Conservation (phyloP, 257 asterid species). For the Nicotiana knightiana region DNA sequence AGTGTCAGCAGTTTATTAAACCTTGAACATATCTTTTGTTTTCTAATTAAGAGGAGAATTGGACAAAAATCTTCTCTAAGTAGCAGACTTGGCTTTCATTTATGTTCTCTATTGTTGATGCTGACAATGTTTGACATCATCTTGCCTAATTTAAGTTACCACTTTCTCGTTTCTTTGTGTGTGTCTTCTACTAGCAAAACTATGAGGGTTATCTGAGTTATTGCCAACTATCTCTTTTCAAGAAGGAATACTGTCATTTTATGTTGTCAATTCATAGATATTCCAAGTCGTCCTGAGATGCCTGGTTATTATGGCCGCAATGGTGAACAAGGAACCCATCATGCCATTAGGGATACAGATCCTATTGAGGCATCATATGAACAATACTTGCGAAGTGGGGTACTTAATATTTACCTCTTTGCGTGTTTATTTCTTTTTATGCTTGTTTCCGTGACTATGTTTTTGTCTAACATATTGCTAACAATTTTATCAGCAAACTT, state of each 20-base stretch:
- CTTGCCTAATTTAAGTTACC: neutral
- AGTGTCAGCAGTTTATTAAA: neutral
- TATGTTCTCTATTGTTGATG: neutral
- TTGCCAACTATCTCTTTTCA: neutral
- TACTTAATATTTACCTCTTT: constrained; percentile 14
- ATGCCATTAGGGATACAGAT: constrained; percentile 49
- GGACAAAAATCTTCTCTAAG: neutral
- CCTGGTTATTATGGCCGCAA: constrained; percentile 36
- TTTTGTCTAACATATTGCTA: constrained; percentile 11
- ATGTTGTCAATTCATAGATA: constrained; percentile 28
- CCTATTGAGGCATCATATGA: constrained; percentile 81
- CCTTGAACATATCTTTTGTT: neutral
- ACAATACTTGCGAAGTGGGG: constrained; percentile 67
- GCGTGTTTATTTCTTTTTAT: constrained; percentile 2
- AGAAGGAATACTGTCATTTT: constrained; percentile 3
- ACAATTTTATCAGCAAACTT: constrained; percentile 36
- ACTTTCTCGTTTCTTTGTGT: neutral
- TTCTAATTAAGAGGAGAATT: neutral
- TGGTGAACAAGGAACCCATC: constrained; percentile 45
- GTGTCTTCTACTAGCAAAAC: constrained; percentile 10
- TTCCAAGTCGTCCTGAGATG: constrained; percentile 52
- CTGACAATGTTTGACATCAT: neutral
- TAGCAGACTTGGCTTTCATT: neutral
- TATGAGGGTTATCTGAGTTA: neutral
- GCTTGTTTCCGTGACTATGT: neutral